Conservation (phyloP, 441 rosid genomes). For the Biscutella laevigata region DNA sequence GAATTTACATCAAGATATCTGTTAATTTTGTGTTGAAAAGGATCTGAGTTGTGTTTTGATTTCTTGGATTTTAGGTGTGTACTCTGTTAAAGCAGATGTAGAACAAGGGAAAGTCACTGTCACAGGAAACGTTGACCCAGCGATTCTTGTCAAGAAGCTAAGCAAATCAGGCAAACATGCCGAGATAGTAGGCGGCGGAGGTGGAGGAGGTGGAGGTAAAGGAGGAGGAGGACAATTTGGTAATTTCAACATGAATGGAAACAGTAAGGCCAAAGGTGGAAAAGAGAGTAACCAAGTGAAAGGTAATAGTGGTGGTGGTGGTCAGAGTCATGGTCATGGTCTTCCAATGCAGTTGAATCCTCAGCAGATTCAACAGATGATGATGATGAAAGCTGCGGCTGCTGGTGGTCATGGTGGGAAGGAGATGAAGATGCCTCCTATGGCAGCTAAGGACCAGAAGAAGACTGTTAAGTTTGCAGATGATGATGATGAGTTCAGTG, state of each 20-base stretch:
- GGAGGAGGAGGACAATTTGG: constrained; percentile 49
- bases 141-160: constrained; percentile 58
- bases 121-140: constrained; percentile 68
- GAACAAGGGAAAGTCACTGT: constrained; percentile 86
- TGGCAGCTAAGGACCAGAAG: constrained; percentile 43
- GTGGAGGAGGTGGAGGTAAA: constrained; percentile 32
- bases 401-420: constrained; percentile 20
- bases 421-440: constrained; percentile 22
- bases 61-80: constrained; percentile 49
- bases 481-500: constrained; percentile 41
- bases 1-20: not conserved
- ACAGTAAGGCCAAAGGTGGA: constrained; percentile 53
- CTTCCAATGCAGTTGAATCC: constrained; percentile 26
- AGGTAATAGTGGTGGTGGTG: constrained; percentile 28
- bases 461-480: constrained; percentile 67
- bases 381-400: constrained; percentile 46
- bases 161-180: constrained; percentile 87
- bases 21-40: not conserved
- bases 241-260: constrained; percentile 44
- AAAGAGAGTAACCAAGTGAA: constrained; percentile 33
- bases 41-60: constrained; percentile 6
- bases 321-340: constrained; percentile 18
- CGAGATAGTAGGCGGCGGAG: constrained; percentile 47
- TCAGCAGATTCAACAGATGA: constrained; percentile 40
- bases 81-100: constrained; percentile 47